Percentiles rank a stretch among this genome's conserved stretches.
Evolutionary conservation across 305 asterid species (phyloP).

Genomic region (Fraxinus platypoda): DNA sequence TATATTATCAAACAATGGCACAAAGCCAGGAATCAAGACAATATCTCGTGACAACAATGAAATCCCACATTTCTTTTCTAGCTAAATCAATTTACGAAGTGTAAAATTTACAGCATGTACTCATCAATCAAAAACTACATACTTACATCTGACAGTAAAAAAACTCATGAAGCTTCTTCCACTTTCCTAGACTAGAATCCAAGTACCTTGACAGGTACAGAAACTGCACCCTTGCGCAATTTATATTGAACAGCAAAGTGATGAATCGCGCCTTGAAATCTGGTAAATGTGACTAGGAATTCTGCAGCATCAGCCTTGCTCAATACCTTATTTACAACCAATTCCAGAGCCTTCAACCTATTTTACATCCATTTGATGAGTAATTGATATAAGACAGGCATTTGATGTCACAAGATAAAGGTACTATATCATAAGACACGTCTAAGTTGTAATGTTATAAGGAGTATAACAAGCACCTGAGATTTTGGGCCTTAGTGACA

Average conservation of each 20-base stretch:
- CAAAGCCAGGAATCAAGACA: background rate
- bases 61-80: background rate
- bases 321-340: slow-evolving; percentile 64
- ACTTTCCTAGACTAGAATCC: slow-evolving; percentile 9
- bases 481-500: slow-evolving; percentile 63
- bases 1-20: background rate
- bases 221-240: slow-evolving; percentile 32
- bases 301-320: slow-evolving; percentile 79
- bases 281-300: slow-evolving; percentile 64
- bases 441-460: background rate
- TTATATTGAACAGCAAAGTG: slow-evolving; percentile 41
- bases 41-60: background rate
- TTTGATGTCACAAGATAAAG: background rate
- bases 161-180: background rate
- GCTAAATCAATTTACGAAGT: background rate
- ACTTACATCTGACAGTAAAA: background rate
- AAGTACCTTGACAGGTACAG: slow-evolving; percentile 34
- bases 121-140: background rate
- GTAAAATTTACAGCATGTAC: background rate
- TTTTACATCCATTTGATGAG: background rate
- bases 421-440: background rate
- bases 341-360: slow-evolving; percentile 66
- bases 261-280: slow-evolving; percentile 62
- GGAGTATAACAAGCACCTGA: slow-evolving; percentile 38
- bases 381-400: background rate